Percentiles rank a stretch among this genome's conserved stretches.
Conservation (phyloP, 169 alveolate species). For the Babesia bigemina region DNA sequence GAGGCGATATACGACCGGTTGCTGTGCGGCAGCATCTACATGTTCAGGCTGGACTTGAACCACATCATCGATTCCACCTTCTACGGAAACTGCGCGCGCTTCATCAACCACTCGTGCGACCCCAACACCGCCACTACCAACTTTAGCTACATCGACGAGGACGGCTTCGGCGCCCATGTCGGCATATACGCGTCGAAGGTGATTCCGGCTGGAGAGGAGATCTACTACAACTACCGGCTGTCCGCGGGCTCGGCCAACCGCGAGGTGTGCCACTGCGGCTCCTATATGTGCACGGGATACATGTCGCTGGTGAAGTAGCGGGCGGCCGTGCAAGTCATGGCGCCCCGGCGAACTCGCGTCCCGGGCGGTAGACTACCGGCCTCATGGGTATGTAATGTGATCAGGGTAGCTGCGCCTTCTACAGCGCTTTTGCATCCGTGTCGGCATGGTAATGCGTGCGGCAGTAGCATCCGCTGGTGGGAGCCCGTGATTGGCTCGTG, state of each 20-base stretch:
- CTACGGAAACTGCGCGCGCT: conserved; percentile 94
- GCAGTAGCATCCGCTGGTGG: no score
- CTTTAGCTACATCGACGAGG: conserved; percentile 64
- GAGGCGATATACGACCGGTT: conserved; percentile 25
- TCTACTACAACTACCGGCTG: conserved; percentile 47
- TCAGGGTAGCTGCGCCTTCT: no score
- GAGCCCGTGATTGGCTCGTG: no score
- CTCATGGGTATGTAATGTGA: no score
- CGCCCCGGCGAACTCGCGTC: no score
- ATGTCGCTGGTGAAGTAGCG: conserved; percentile 41
- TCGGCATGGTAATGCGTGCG: no score
- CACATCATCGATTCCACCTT: conserved; percentile 96
- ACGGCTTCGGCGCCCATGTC: conserved; percentile 73
- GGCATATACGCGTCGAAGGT: conserved; percentile 76
- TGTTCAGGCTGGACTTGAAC: conserved; percentile 91
- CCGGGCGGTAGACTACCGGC: no score
- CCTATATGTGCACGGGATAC: conserved; percentile 49
- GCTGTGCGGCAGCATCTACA: conserved; percentile 70
- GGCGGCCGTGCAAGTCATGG: neutral
- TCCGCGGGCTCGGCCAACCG: conserved; percentile 36
- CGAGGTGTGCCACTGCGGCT: conserved; percentile 50
- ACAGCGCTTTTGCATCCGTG: no score
- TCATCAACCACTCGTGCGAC: conserved; percentile 96
- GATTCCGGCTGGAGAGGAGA: conserved; percentile 70
- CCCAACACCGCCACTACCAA: conserved; percentile 19